A percentile compares a stretch with the other conserved stretches of the same genome.
Conservation (phyloP, 345 rosid species). For the Boechera stricta region DNA sequence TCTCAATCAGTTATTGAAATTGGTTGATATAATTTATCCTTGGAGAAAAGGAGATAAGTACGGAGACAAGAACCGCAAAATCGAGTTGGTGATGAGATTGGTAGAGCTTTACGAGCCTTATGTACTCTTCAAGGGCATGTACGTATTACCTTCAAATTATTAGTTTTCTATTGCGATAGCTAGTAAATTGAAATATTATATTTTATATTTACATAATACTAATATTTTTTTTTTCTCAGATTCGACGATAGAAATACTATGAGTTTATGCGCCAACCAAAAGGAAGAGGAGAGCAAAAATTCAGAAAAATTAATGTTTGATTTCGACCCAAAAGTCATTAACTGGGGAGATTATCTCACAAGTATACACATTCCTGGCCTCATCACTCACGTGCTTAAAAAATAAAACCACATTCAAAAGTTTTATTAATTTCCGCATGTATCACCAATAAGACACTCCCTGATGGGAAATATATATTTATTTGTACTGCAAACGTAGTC, state of each 20-base stretch:
- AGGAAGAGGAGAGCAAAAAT: slow-evolving; percentile 44
- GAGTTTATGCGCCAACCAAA: slow-evolving; percentile 43
- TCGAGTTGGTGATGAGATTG: slow-evolving; percentile 63
- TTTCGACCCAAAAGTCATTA: slow-evolving; percentile 66
- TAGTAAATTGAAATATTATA: background rate
- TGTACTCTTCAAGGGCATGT: slow-evolving; percentile 86
- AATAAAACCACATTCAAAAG: slow-evolving; percentile 23
- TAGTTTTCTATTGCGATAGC: background rate
- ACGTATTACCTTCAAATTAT: slow-evolving; percentile 40
- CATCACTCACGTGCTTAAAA: slow-evolving; percentile 56
- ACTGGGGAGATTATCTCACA: slow-evolving; percentile 70
- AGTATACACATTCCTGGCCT: slow-evolving; percentile 70
- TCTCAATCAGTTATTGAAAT: slow-evolving; percentile 31
- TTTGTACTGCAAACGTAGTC: background rate
- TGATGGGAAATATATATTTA: background rate
- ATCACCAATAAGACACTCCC: slow-evolving; percentile 1
- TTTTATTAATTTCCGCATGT: background rate
- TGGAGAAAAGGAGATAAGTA: slow-evolving; percentile 40
- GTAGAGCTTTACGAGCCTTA: slow-evolving; percentile 86
- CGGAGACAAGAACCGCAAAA: slow-evolving; percentile 34
- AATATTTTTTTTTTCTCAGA: slow-evolving; percentile 40
- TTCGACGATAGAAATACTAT: slow-evolving; percentile 70
- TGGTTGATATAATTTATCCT: slow-evolving; percentile 38
- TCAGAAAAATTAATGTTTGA: slow-evolving; percentile 49
- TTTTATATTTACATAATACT: background rate